These are phyloP conservation scores for Chlorella sp. DNA, from an alignment of 139 green algal genomes.

Conservation along the genomic window DNA sequence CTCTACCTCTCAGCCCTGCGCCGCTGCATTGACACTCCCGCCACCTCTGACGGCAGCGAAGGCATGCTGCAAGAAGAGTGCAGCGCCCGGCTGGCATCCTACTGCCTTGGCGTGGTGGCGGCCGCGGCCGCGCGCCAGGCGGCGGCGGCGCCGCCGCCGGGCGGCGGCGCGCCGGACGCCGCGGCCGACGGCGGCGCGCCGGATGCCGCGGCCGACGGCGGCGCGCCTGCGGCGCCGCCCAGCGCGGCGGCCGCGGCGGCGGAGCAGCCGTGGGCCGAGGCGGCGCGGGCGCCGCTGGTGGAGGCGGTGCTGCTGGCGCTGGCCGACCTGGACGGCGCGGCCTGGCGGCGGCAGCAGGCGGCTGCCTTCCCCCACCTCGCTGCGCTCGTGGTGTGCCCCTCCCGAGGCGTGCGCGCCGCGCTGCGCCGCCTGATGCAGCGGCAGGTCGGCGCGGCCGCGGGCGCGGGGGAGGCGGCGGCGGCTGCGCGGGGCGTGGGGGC, in stretches of 20 bases:
- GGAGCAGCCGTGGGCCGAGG: neutral
- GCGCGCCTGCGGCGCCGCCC: neutral
- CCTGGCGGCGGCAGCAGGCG: slow-evolving; percentile 6
- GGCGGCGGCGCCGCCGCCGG: neutral
- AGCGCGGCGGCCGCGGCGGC: neutral
- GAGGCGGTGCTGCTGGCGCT: slow-evolving; percentile 12
- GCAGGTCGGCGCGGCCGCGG: neutral
- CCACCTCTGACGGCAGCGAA: neutral
- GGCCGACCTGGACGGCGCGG: neutral
- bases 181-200: neutral
- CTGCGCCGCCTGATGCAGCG: slow-evolving; percentile 10
- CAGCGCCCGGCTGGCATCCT: slow-evolving; percentile 16
- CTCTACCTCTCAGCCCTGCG: slow-evolving; percentile 43
- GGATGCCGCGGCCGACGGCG: neutral
- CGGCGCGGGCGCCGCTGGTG: slow-evolving; percentile 5
- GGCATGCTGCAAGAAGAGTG: slow-evolving; percentile 18
- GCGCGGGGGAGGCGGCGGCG: too few species aligned
- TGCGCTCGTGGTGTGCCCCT: slow-evolving; percentile 18
- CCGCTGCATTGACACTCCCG: slow-evolving; percentile 19
- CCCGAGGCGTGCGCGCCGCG: neutral
- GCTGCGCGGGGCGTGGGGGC: too few species aligned
- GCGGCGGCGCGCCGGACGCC: neutral
- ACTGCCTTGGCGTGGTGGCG: slow-evolving; percentile 25
- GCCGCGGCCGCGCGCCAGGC: neutral
- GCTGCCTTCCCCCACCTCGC: slow-evolving; percentile 16